Evolutionary conservation across 805 yeast species (phyloP).

Genomic region (Kuraishia piskuri): DNA sequence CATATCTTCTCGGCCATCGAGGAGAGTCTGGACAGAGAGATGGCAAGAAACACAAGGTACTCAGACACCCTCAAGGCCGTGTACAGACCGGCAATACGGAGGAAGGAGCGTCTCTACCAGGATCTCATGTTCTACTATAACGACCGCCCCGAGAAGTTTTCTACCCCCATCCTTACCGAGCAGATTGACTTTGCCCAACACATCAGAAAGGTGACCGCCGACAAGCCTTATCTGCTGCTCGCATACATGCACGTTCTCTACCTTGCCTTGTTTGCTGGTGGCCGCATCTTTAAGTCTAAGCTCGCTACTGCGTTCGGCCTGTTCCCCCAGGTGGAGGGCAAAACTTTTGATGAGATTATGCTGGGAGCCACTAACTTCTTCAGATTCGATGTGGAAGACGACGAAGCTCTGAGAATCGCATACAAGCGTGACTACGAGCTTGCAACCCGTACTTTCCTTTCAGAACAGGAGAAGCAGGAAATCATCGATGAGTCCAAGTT

Average conservation of each 20-base stretch:
- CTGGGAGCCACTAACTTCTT: constrained; percentile 61
- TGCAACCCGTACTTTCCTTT: constrained; percentile 59
- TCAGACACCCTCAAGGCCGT: constrained; percentile 44
- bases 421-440: constrained; percentile 76
- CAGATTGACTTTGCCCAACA: constrained; percentile 59
- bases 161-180: constrained; percentile 45
- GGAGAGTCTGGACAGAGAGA: constrained; percentile 35
- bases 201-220: constrained; percentile 41
- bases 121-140: constrained; percentile 66
- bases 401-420: constrained; percentile 49
- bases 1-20: constrained; percentile 65
- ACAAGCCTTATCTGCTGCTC: constrained; percentile 61
- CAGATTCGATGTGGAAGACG: constrained; percentile 57
- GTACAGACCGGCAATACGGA: constrained; percentile 64
- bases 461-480: constrained; percentile 63
- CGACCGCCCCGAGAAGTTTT: constrained; percentile 45
- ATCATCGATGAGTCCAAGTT: constrained; percentile 60
- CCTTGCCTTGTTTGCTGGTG: constrained; percentile 83
- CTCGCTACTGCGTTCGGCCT: constrained; percentile 59
- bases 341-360: constrained; percentile 54
- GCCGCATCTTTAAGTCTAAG: constrained; percentile 61
- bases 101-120: constrained; percentile 45
- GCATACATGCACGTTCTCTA: constrained; percentile 85
- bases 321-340: constrained; percentile 67
- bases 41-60: constrained; percentile 28